Conservation (phyloP, 1,139 yeast genomes). For the Pichia sp. region DNA sequence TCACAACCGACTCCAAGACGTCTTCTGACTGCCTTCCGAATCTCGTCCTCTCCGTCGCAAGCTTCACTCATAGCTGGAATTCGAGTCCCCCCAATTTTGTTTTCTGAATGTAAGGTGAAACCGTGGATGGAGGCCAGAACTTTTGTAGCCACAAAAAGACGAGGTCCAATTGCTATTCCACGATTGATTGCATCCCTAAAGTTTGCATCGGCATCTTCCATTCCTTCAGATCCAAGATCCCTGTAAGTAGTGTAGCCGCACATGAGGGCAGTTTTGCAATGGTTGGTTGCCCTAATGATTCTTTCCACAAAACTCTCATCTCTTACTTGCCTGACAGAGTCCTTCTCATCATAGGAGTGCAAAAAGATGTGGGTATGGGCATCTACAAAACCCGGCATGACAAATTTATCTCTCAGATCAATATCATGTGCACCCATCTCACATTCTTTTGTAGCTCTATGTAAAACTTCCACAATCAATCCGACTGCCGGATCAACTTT, state of each 20-base stretch:
- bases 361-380: conserved; percentile 30
- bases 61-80: conserved; percentile 26
- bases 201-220: conserved; percentile 30
- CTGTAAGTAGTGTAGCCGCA: conserved; percentile 29
- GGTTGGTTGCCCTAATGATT: conserved; percentile 27
- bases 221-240: conserved; percentile 29
- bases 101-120: conserved; percentile 26
- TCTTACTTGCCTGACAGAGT: conserved; percentile 26
- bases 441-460: conserved; percentile 12
- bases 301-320: conserved; percentile 29
- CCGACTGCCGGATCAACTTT: conserved; percentile 26
- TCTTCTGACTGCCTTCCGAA: conserved; percentile 27
- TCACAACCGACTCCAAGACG: conserved; percentile 29
- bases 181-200: conserved; percentile 29
- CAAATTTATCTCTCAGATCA: conserved; percentile 25
- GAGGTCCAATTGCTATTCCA: conserved; percentile 27
- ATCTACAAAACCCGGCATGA: conserved; percentile 29
- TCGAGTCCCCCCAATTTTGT: conserved; percentile 25
- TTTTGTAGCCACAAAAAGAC: conserved; percentile 29
- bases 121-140: conserved; percentile 26
- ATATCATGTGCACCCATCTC: conserved; percentile 18
- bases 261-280: conserved; percentile 26
- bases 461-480: conserved; percentile 17
- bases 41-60: conserved; percentile 29
- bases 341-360: conserved; percentile 29